Base-by-base conservation (phyloP, 1,139 yeast species). In the Debaryomyces sp. region DNA sequence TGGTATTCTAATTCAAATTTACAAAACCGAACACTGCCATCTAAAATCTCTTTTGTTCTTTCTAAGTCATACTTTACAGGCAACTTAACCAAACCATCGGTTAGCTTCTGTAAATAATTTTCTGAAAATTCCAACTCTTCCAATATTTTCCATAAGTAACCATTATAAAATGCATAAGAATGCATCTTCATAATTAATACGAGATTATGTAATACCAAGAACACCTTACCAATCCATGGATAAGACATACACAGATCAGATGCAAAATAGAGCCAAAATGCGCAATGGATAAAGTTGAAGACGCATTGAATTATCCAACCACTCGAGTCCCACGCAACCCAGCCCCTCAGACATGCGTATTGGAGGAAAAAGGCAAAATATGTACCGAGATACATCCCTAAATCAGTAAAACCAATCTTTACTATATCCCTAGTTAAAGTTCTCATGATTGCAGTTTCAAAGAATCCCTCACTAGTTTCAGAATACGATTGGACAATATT, bases 151-250 rank as follows among this genome's bases (percentile, higher is more conserved):
- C 96, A 89, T 48, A 91, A 71, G 63, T 91, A 89, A 0, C 97
- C 98, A 62, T 91, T 91, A 70, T 85, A 92, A 59, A 86, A 89
- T 0, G 89, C 89, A 62, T 85, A 92, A 1, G 97, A 89, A 64
- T 92, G 97, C 84, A 86, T 87, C 63, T 92, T 92, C 98, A 92
- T 92, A 55, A 92, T 66, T 55, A 91, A 71, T 4, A 92, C 97
- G 47, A 89, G 73, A n/a, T 89, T 82, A 64, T 92, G 98, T 49
- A 92, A 73, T 50, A 89, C 77, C 52, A 92, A 69, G 59, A 88
- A 92, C 37, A 91, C 92, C 59, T 85, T 84, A 4, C 90, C 96
- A 47, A 91, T 86, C 98, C 98, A 92, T 3, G 92, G 89, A 59
- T 77, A 87, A 32, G 75, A 67, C 65, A 68, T 59, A 13, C 54